phyloP scores from a whole-genome alignment of 176 grass and related monocot genomes.

The Triticum monococcum region DNA sequence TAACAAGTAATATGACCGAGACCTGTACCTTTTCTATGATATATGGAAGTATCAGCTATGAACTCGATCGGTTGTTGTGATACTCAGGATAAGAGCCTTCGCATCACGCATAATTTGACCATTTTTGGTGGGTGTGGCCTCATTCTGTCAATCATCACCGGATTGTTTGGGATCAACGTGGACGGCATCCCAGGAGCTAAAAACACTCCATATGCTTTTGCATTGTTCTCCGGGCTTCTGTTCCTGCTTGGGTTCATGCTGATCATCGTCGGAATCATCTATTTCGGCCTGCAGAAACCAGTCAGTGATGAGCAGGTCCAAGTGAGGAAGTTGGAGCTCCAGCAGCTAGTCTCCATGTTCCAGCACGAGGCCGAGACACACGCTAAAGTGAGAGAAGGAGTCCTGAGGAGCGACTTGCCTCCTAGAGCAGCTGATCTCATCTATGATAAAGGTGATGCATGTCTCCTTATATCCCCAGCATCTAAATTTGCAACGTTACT shows the following conservation, averaged over 20 bases:
- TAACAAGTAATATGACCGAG: background rate
- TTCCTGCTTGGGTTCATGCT: slow-evolving; percentile 36
- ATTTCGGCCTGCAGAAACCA: slow-evolving; percentile 52
- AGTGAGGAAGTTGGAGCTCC: slow-evolving; percentile 56
- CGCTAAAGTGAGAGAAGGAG: slow-evolving; percentile 55
- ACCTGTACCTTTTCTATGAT: background rate
- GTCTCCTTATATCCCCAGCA: background rate
- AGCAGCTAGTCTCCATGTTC: slow-evolving; percentile 58
- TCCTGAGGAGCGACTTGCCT: slow-evolving; percentile 51
- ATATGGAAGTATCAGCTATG: background rate
- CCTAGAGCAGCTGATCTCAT: slow-evolving; percentile 47
- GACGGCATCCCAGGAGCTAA: slow-evolving; percentile 60
- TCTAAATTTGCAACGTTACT: background rate
- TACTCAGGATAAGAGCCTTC: slow-evolving; percentile 58
- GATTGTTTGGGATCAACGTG: slow-evolving; percentile 57
- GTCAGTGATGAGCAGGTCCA: slow-evolving; percentile 49
- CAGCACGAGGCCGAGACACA: slow-evolving; percentile 61
- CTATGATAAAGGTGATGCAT: slow-evolving; percentile 31
- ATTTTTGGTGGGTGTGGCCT: slow-evolving; percentile 55
- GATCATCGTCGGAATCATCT: slow-evolving; percentile 36
- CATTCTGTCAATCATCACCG: slow-evolving; percentile 56
- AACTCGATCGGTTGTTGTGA: background rate
- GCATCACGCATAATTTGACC: slow-evolving; percentile 49
- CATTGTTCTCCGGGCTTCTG: slow-evolving; percentile 40
- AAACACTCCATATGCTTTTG: slow-evolving; percentile 49